Evolutionary conservation across 2,329 filamentous ascomycete species (phyloP).

Genomic region (Xylariaceae sp.): DNA sequence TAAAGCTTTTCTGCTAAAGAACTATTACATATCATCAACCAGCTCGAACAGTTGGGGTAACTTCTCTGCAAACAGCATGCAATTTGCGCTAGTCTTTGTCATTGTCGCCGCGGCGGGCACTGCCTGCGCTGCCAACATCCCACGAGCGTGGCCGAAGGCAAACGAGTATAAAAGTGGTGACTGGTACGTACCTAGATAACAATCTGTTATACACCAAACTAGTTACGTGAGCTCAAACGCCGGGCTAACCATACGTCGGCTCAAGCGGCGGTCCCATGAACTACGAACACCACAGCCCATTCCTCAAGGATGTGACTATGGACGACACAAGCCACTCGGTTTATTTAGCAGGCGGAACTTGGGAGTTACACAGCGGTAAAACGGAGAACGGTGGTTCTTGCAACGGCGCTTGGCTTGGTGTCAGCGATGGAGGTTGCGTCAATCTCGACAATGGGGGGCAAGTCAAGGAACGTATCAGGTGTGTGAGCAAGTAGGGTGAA

Average conservation of each 20-base stretch:
- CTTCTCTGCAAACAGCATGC: too few species aligned
- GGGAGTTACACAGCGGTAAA: neutral
- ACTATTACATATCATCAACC: too few species aligned
- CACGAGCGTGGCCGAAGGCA: neutral
- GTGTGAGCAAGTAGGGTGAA: too few species aligned
- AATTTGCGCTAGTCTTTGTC: too few species aligned
- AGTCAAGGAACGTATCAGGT: too few species aligned
- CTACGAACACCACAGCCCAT: neutral
- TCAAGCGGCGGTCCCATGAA: neutral
- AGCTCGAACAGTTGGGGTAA: too few species aligned
- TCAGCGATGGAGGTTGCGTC: neutral
- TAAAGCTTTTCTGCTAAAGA: too few species aligned
- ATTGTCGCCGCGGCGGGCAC: too few species aligned
- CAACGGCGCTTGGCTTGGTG: neutral
- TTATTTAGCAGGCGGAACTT: neutral
- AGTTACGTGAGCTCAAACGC: too few species aligned
- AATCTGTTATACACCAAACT: too few species aligned
- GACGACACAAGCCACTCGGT: neutral
- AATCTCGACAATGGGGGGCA: neutral
- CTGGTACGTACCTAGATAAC: neutral
- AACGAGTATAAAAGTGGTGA: neutral
- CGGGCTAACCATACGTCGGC: neutral
- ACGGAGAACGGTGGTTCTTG: neutral
- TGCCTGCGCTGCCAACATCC: too few species aligned
- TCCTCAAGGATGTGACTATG: neutral